Percentiles rank a stretch among this genome's conserved stretches.
Evolutionary conservation across 2,329 filamentous ascomycete genomes (phyloP).

Genomic region (Sordariomycetes sp.): DNA sequence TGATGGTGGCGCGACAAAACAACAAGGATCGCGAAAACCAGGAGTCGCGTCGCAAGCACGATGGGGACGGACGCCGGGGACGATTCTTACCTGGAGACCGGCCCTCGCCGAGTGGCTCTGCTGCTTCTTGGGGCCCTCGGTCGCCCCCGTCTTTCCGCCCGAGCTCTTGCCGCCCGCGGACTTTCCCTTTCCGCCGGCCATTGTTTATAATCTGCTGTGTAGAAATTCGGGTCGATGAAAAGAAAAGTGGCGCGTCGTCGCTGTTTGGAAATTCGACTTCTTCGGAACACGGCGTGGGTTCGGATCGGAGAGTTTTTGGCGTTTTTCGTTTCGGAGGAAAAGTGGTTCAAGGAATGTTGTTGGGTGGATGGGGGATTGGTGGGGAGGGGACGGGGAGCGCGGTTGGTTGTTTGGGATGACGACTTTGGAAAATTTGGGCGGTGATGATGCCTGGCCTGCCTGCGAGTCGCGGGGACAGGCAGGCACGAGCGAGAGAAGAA

Average conservation of each 20-base stretch:
- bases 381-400: background rate
- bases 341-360: background rate
- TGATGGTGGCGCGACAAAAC: slow-evolving; percentile 4
- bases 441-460: background rate
- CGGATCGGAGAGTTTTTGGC: no score
- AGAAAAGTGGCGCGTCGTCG: background rate
- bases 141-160: slow-evolving; percentile 55
- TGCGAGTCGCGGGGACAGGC: background rate
- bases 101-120: slow-evolving; percentile 94
- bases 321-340: background rate
- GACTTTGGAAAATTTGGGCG: background rate
- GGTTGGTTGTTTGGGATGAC: background rate
- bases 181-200: slow-evolving; percentile 89
- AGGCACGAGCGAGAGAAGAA: background rate
- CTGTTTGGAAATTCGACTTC: background rate
- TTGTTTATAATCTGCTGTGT: slow-evolving; percentile 21
- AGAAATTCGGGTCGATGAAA: background rate
- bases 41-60: slow-evolving; percentile 2
- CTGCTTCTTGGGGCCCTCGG: slow-evolving; percentile 65
- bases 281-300: background rate
- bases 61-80: slow-evolving; percentile 9
- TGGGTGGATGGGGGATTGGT: background rate
- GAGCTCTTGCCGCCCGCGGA: slow-evolving; percentile 78
- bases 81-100: slow-evolving; percentile 73
- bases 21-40: slow-evolving; percentile 4